Conservation (phyloP, 2,329 filamentous ascomycete genomes). For the Colletotrichum echinochloae region DNA sequence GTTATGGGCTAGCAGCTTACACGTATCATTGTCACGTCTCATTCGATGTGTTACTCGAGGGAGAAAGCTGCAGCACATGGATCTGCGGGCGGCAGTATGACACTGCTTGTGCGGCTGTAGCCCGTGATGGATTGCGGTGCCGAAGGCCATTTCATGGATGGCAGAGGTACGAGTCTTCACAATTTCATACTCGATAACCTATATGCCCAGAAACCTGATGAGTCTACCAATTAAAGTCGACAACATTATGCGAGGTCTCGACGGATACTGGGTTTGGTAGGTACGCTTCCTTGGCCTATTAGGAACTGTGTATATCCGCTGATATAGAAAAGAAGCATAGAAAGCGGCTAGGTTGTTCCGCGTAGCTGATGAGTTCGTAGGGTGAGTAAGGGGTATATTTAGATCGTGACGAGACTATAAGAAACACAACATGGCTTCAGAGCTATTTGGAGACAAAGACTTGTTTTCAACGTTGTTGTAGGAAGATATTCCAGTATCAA, state of each 20-base stretch:
- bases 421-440: neutral
- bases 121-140: neutral
- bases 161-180: neutral
- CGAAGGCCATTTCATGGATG: too few species aligned
- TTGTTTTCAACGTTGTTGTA: neutral
- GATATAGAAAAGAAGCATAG: neutral
- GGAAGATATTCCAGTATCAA: neutral
- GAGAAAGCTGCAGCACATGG: neutral
- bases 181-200: neutral
- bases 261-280: neutral
- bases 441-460: neutral
- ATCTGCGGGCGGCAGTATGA: neutral
- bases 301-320: neutral
- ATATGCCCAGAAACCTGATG: neutral
- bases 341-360: neutral
- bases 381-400: neutral
- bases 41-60: neutral
- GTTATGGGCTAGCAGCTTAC: too few species aligned
- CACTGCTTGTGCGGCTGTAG: neutral
- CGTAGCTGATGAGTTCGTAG: too few species aligned
- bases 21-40: neutral
- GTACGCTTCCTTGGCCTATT: neutral
- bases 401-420: neutral
- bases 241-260: neutral
- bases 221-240: neutral